A percentile compares a stretch with the other conserved stretches of the same genome.
phyloP scores from a whole-genome alignment of 257 asterid genomes.

The Forsythia viridissima region DNA sequence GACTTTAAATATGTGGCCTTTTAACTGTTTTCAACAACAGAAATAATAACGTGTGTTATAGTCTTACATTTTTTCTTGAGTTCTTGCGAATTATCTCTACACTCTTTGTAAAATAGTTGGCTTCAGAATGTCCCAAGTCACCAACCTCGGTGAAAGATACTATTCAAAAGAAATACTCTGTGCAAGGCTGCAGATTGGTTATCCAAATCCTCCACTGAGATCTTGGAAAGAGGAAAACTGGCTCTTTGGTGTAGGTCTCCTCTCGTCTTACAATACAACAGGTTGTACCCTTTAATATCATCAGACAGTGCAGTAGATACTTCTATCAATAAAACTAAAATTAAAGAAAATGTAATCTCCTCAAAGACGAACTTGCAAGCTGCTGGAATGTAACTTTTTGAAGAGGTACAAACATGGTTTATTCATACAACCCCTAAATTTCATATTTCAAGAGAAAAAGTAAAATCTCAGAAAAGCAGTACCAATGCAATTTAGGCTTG shows the following conservation, averaged over 20 bases:
- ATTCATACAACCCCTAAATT: too few species aligned
- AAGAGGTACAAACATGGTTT: constrained; percentile 15
- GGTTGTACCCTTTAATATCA: constrained; percentile 74
- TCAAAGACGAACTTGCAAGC: constrained; percentile 83
- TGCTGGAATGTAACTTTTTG: constrained; percentile 78
- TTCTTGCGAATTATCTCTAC: constrained; percentile 56
- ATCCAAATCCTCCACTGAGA: constrained; percentile 68
- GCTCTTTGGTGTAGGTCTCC: constrained; percentile 65
- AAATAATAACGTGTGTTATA: neutral
- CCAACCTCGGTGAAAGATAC: constrained; percentile 60
- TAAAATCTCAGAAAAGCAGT: too few species aligned
- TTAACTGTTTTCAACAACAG: too few species aligned
- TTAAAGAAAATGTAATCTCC: constrained; percentile 58
- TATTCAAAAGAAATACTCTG: constrained; percentile 70
- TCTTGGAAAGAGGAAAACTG: constrained; percentile 65
- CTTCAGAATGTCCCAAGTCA: constrained; percentile 80
- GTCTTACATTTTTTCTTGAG: constrained; percentile 38
- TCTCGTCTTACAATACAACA: constrained; percentile 80
- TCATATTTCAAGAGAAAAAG: too few species aligned
- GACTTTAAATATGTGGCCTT: too few species aligned
- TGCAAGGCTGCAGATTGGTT: constrained; percentile 75
- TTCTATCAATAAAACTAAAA: constrained; percentile 63
- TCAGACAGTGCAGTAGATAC: constrained; percentile 38
- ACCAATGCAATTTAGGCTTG: too few species aligned
- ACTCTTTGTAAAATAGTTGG: constrained; percentile 72